These are phyloP conservation scores for Bruguiera hainesii DNA, from an alignment of 441 rosid species.

Conservation along the genomic window DNA sequence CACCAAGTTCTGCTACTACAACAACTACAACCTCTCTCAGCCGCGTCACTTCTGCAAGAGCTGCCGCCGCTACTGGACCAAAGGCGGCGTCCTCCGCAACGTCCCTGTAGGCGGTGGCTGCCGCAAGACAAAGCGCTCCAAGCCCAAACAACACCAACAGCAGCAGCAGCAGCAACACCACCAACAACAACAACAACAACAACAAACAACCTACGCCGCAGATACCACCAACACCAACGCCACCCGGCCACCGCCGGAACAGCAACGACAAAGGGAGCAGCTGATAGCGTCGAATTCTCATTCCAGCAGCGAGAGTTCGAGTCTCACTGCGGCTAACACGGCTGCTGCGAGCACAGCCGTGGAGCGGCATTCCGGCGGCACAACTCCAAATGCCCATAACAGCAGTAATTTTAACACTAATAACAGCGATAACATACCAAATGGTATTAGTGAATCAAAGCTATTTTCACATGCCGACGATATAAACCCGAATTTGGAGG, in stretches of 20 bases:
- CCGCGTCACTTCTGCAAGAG: conserved; percentile 91
- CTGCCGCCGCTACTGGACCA: conserved; percentile 96
- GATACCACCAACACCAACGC: conserved; percentile 15
- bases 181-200: conserved; percentile 21
- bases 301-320: conserved; percentile 86
- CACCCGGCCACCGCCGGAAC: conserved; percentile 11
- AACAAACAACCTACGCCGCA: conserved; percentile 7
- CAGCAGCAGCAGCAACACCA: conserved; percentile 13
- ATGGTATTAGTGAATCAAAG: conserved; percentile 28
- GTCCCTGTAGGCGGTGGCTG: conserved; percentile 93
- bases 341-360: conserved; percentile 19
- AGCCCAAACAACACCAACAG: conserved; percentile 28
- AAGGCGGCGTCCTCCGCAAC: conserved; percentile 91
- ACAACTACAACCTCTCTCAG: conserved; percentile 91
- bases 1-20: conserved; percentile 92
- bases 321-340: conserved; percentile 58
- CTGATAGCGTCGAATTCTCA: conserved; percentile 43
- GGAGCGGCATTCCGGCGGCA: conserved; percentile 37
- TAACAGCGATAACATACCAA: conserved; percentile 9
- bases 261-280: conserved; percentile 17
- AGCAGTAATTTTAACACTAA: no score
- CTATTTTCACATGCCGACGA: conserved; percentile 14
- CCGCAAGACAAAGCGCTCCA: conserved; percentile 74
- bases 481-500: conserved; percentile 38
- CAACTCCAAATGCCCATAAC: conserved; percentile 17